Percentiles rank a stretch among this genome's conserved stretches.
phyloP scores from a whole-genome alignment of 1,139 yeast genomes.

The Blastobotrys arbuscula region DNA sequence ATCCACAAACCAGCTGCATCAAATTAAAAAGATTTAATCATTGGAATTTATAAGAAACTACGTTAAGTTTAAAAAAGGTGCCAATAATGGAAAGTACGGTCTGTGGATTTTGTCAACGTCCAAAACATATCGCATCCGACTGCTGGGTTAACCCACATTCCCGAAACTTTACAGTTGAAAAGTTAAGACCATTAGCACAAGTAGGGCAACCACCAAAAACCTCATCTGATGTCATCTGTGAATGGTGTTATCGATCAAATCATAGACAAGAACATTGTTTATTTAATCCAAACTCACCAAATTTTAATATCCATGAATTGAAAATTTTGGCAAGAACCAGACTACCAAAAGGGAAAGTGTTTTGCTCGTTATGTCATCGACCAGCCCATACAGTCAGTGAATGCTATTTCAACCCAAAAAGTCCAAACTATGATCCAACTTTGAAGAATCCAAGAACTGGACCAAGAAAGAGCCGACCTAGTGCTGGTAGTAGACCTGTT shows the following conservation, averaged over 20 bases:
- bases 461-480: slow-evolving; percentile 6
- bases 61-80: too few relatives aligned
- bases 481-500: neutral
- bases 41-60: too few relatives aligned
- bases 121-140: slow-evolving; percentile 13
- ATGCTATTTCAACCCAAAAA: slow-evolving; percentile 14
- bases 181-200: slow-evolving; percentile 15
- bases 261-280: slow-evolving; percentile 9
- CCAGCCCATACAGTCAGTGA: slow-evolving; percentile 14
- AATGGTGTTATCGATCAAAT: slow-evolving; percentile 12
- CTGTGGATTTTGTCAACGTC: slow-evolving; percentile 14
- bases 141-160: slow-evolving; percentile 15
- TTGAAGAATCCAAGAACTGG: slow-evolving; percentile 12
- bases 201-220: slow-evolving; percentile 10
- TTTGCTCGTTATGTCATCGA: slow-evolving; percentile 15
- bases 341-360: slow-evolving; percentile 14
- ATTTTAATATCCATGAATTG: slow-evolving; percentile 7
- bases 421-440: slow-evolving; percentile 14
- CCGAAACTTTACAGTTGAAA: slow-evolving; percentile 12
- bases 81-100: slow-evolving; percentile 3
- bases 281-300: slow-evolving; percentile 9
- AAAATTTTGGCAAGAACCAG: slow-evolving; percentile 12
- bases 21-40: too few relatives aligned
- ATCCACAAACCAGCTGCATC: too few relatives aligned
- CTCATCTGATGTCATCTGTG: slow-evolving; percentile 5